Conservation (phyloP, 495 filamentous ascomycete species). For the Acidiella bohemica region DNA sequence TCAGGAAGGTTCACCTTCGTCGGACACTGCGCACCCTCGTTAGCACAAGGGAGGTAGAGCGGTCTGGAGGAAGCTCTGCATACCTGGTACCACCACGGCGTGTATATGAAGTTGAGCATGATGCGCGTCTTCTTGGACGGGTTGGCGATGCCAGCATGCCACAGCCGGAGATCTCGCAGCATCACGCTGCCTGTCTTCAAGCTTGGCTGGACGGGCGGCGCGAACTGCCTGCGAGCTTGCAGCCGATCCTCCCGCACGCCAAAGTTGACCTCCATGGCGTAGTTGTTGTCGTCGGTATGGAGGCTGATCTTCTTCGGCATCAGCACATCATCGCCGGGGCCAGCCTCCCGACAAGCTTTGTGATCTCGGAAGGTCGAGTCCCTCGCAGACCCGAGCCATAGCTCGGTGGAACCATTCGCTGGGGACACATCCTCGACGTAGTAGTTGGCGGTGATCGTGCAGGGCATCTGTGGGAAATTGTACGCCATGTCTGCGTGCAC, state of each 20-base stretch:
- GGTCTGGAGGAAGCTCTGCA: background rate
- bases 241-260: background rate
- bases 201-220: background rate
- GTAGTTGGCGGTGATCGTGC: background rate
- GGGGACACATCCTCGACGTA: background rate
- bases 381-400: background rate
- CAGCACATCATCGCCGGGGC: background rate
- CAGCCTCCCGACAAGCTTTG: background rate
- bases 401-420: background rate
- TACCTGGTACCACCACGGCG: background rate
- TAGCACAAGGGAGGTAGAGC: background rate
- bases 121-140: background rate
- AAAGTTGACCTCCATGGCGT: background rate
- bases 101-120: background rate
- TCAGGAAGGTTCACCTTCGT: background rate
- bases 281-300: background rate
- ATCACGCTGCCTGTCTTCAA: background rate
- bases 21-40: background rate
- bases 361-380: background rate
- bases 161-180: background rate
- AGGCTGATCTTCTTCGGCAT: background rate
- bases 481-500: background rate
- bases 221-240: background rate
- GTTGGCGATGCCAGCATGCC: background rate
- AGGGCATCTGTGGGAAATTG: background rate